Evolutionary conservation across 129 eudicot genomes (phyloP).

Genomic region (Scalesia atractyloides): DNA sequence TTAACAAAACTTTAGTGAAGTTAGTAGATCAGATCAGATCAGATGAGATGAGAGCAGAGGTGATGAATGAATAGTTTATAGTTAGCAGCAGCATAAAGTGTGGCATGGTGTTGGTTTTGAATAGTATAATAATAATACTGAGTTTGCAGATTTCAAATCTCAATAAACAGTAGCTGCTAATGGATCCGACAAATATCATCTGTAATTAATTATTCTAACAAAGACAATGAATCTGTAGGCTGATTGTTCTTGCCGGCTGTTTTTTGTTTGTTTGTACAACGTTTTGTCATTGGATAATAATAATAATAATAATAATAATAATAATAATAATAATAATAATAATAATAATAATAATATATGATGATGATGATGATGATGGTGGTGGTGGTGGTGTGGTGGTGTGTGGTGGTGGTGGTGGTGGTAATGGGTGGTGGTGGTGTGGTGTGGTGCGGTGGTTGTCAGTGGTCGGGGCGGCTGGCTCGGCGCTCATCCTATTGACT

Average conservation of each 20-base stretch:
- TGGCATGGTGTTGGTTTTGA: constrained; percentile 8
- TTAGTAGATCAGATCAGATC: constrained; percentile 23
- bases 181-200: constrained; percentile 25
- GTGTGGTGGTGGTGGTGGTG: too few species aligned
- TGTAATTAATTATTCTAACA: constrained; percentile 4
- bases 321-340: too few species aligned
- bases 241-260: constrained; percentile 32
- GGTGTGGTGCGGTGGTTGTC: too few species aligned
- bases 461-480: too few species aligned
- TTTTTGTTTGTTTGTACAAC: constrained; percentile 21
- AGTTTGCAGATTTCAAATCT: constrained; percentile 40
- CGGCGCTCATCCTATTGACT: too few species aligned
- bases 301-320: not conserved
- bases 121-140: constrained; percentile 20
- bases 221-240: constrained; percentile 30
- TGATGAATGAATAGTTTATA: constrained; percentile 6
- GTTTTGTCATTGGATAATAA: not conserved
- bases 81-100: not conserved
- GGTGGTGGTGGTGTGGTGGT: too few species aligned
- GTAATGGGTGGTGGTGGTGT: too few species aligned
- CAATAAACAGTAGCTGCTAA: constrained; percentile 22
- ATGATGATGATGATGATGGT: too few species aligned
- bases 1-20: not conserved
- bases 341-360: too few species aligned
- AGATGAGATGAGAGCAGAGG: too few species aligned